Base-by-base conservation (phyloP, 2,329 filamentous ascomycete species). In the Calonectria ilicicola region DNA sequence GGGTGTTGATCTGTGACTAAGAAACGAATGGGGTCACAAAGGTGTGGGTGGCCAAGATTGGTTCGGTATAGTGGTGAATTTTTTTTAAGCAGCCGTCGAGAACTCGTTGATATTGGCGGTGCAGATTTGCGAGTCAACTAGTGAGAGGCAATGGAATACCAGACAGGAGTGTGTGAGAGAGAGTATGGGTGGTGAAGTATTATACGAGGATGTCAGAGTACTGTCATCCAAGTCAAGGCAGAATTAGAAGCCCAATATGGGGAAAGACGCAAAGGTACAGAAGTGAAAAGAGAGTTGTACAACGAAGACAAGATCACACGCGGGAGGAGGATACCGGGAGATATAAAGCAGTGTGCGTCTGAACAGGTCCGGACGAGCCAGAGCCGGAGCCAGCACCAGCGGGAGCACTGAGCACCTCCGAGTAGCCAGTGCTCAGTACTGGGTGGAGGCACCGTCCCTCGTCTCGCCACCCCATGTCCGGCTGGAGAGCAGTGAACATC, bases 281-380 rank as follows among this genome's bases (percentile, higher is more conserved):
- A 70, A 26, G 73, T 51, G 67, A 71, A 60, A 62, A 70, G 69
- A 74, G 66, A 73, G 70, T 72, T 74, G 64, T 69, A 53, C 66
- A 72, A 65, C 65, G 53, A 73, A 69, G 42, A 70, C 58, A 58
- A 65, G 42, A 49, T 65, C 69, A 46, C 72, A 70, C 78, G 74
- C 70, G 75, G 71, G 73, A 72, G 77, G 78, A 77, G 79, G 80
- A 80, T 51, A 72, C 53, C 66, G 70, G 78, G 72, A 67, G 75
- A 82, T 83, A 82, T 79, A 79, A 82, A 80, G 77, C 80, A 76
- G 69, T 47, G 44, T 23, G n/a, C 19, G 44, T 76, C 49, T 56
- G 49, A 69, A 75, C 71, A 62, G 69, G 75, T 67, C 74, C 72
- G 78, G 72, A 77, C 72, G 46, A 42, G 35, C n/a, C 75, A 51